Evolutionary conservation across 2,329 filamentous ascomycete genomes (phyloP).

Genomic region (Paecilomyces sp.): DNA sequence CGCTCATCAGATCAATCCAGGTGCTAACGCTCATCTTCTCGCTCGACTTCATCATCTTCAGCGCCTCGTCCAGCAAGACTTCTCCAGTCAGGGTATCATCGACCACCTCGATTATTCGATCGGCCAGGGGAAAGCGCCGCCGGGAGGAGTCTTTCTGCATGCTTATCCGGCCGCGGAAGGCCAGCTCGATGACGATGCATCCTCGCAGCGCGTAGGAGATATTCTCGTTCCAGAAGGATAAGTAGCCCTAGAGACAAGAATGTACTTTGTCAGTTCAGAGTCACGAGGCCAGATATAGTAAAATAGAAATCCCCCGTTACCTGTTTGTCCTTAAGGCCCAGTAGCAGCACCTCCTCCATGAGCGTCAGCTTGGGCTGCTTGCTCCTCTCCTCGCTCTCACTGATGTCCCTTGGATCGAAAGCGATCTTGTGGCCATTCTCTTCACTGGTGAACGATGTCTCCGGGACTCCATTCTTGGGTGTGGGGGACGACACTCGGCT

Average conservation of each 20-base stretch:
- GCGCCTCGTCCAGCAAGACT: constrained; percentile 89
- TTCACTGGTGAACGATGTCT: constrained; percentile 75
- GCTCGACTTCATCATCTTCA: constrained; percentile 99
- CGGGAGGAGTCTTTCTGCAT: constrained; percentile 96
- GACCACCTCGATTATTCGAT: constrained; percentile 92
- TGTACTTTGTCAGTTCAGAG: neutral
- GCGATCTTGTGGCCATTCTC: constrained; percentile 99
- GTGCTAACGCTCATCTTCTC: constrained; percentile 99
- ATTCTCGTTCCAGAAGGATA: constrained; percentile 99
- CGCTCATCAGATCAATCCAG: constrained; percentile 99
- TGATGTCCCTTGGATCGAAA: constrained; percentile 94
- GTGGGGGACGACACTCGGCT: constrained; percentile 61
- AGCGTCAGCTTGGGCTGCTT: constrained; percentile 97
- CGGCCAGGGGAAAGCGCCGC: constrained; percentile 84
- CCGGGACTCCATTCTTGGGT: constrained; percentile 53
- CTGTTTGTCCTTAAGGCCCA: constrained; percentile 98
- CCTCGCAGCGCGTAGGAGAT: constrained; percentile 96
- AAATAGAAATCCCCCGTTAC: constrained; percentile 44
- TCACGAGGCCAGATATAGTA: constrained; percentile 3
- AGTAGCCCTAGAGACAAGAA: constrained; percentile 63
- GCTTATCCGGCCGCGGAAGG: constrained; percentile 89
- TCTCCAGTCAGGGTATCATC: constrained; percentile 95
- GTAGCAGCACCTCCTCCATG: constrained; percentile 95
- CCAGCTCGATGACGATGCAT: constrained; percentile 96
- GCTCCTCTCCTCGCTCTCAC: constrained; percentile 88